Conservation (phyloP, 768 basidiomycete genomes). For the Suillus bovinus region DNA sequence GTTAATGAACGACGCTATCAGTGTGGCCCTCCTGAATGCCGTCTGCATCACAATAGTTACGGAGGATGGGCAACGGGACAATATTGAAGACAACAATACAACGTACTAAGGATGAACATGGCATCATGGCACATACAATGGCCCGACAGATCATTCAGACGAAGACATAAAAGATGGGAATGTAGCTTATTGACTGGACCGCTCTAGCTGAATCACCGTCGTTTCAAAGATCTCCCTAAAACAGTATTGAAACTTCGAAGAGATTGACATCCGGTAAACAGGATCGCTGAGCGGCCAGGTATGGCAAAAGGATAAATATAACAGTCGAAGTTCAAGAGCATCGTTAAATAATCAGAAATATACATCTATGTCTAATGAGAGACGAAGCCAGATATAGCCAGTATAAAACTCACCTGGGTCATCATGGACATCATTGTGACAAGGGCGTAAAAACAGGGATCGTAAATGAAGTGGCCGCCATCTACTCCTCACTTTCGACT, state of each 20-base stretch:
- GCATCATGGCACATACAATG: too few species aligned
- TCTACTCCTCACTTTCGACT: constrained; percentile 17
- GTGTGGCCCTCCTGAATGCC: too few species aligned
- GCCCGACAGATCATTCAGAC: too few species aligned
- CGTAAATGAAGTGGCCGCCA: constrained; percentile 16
- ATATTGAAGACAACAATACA: too few species aligned
- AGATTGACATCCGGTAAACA: neutral
- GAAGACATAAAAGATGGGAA: too few species aligned
- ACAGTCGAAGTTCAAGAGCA: neutral
- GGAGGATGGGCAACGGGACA: too few species aligned
- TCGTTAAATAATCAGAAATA: neutral
- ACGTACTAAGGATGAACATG: too few species aligned
- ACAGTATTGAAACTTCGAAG: neutral
- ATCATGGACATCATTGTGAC: constrained; percentile 18
- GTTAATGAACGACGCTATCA: too few species aligned
- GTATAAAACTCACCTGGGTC: constrained; percentile 24
- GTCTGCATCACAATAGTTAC: too few species aligned
- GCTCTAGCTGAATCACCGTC: neutral
- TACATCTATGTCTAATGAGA: neutral
- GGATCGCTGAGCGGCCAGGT: neutral
- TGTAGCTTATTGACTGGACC: neutral
- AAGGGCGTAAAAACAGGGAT: constrained; percentile 17
- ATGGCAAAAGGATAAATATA: neutral
- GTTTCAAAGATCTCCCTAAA: neutral
- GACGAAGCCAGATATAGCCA: neutral